Conservation (phyloP, 345 rosid genomes). For the Balakata baccata region DNA sequence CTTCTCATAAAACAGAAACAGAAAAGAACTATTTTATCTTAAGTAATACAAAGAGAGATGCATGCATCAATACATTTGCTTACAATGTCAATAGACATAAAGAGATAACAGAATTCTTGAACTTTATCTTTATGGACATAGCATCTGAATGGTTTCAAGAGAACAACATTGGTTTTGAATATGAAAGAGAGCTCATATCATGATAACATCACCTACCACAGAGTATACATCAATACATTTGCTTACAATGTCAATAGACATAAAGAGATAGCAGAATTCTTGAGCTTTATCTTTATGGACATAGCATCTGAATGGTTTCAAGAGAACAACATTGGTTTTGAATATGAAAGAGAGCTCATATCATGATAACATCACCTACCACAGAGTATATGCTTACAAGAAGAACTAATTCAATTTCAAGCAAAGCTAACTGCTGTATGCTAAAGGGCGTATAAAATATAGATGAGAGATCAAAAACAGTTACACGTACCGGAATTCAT, state of each 20-base stretch:
- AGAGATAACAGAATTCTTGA: neutral
- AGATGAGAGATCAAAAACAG: neutral
- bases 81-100: neutral
- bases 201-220: no score
- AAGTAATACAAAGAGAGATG: neutral
- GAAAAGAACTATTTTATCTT: neutral
- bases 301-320: neutral
- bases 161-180: neutral
- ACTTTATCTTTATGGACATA: neutral
- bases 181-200: neutral
- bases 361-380: neutral
- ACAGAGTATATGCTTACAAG: neutral
- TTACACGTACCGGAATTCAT: slow-evolving; percentile 55
- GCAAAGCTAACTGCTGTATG: neutral
- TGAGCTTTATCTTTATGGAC: neutral
- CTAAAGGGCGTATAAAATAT: neutral
- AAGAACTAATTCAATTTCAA: neutral
- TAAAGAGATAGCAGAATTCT: neutral
- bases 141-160: neutral
- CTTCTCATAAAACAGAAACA: neutral
- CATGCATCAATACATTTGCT: neutral
- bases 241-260: neutral
- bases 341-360: neutral
- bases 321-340: neutral
- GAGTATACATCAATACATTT: neutral